Percentiles rank a stretch among this genome's conserved stretches.
Evolutionary conservation across 345 rosid species (phyloP).

Genomic region (Sapria himalayana): DNA sequence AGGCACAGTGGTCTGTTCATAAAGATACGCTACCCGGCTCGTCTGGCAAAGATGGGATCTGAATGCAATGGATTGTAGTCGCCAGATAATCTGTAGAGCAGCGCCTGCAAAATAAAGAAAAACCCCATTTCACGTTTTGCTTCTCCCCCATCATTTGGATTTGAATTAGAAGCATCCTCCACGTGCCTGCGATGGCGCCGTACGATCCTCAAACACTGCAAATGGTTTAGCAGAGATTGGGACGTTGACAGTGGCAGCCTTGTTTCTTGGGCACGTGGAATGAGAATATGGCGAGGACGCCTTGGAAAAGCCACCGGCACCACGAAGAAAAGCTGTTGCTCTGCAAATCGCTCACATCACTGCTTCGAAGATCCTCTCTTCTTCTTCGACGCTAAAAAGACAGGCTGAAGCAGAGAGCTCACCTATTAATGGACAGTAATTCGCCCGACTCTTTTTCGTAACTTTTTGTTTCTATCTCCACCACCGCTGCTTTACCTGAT

Average conservation of each 20-base stretch:
- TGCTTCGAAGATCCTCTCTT: too few relatives aligned
- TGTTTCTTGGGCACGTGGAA: conserved; percentile 42
- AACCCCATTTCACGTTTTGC: too few relatives aligned
- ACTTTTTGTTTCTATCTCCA: conserved; percentile 59
- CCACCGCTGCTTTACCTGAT: conserved; percentile 77
- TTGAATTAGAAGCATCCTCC: neutral
- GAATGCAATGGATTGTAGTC: conserved; percentile 92
- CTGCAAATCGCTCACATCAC: conserved; percentile 18
- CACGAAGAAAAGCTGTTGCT: conserved; percentile 38
- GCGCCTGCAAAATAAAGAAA: conserved; percentile 37
- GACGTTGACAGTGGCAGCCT: conserved; percentile 35
- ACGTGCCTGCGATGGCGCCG: conserved; percentile 76
- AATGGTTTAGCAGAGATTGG: conserved; percentile 46
- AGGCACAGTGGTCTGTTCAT: too few relatives aligned
- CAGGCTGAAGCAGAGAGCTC: conserved; percentile 10
- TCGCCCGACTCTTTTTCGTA: conserved; percentile 53
- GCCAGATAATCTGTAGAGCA: conserved; percentile 81
- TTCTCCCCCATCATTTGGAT: too few relatives aligned
- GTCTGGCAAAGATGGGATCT: conserved; percentile 54
- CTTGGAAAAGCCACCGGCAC: conserved; percentile 88
- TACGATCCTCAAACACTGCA: conserved; percentile 41
- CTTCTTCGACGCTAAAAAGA: too few relatives aligned
- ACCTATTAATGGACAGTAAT: conserved; percentile 66
- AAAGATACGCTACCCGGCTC: too few relatives aligned
- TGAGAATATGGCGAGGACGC: conserved; percentile 50